These are phyloP conservation scores for Fomitopsis pulvina DNA, from an alignment of 768 basidiomycete species.

Conservation along the genomic window DNA sequence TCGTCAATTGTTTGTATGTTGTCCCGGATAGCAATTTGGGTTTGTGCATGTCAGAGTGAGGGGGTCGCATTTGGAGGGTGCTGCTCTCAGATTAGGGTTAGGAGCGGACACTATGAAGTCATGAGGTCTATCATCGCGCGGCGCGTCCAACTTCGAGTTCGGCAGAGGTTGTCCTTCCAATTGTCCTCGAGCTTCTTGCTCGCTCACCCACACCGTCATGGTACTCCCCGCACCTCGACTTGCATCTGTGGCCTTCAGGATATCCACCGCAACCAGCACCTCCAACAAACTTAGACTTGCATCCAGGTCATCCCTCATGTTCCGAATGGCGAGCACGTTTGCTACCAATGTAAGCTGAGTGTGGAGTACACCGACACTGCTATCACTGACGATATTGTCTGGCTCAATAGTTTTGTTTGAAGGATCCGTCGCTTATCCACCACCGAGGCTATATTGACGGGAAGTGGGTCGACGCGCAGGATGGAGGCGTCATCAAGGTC, in stretches of 20 bases:
- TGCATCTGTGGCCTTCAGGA: neutral
- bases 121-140: neutral
- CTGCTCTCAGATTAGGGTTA: constrained; percentile 2
- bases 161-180: neutral
- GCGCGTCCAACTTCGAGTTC: neutral
- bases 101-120: constrained; percentile 1
- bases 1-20: too few relatives aligned
- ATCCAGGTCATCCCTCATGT: neutral
- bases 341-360: neutral
- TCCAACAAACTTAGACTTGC: neutral
- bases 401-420: constrained; percentile 55
- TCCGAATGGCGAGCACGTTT: constrained; percentile 11
- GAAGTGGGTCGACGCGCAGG: constrained; percentile 78
- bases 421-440: constrained; percentile 69
- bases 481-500: constrained; percentile 66
- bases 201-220: neutral
- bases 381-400: neutral
- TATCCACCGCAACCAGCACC: neutral
- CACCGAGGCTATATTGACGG: constrained; percentile 78
- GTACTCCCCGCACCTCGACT: neutral
- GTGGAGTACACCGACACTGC: neutral
- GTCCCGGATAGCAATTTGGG: too few relatives aligned
- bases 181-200: neutral
- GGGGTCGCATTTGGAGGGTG: too few relatives aligned
- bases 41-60: too few relatives aligned